Evolutionary conservation across 2,329 filamentous ascomycete species (phyloP).

Genomic region (Pseudocercospora fijiensis): DNA sequence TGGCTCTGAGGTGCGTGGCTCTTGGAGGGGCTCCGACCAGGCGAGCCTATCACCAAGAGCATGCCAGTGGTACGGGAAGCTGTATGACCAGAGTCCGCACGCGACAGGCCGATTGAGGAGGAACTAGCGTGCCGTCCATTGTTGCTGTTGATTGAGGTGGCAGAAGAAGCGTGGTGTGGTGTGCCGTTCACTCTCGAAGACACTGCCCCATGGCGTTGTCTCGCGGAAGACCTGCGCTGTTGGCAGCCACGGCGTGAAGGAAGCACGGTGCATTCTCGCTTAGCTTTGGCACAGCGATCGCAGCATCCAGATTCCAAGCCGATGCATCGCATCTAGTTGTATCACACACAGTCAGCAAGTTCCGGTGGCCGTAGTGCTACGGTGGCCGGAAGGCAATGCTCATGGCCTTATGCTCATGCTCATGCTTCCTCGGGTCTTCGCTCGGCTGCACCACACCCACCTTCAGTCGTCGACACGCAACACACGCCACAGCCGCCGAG

Average conservation of each 20-base stretch:
- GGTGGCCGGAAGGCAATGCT: not conserved
- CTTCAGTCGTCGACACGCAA: constrained; percentile 1
- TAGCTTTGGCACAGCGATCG: constrained; percentile 2
- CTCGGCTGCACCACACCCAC: not conserved
- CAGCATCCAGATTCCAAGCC: not conserved
- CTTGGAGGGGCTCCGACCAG: not conserved
- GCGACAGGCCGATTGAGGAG: not conserved
- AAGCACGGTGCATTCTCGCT: not conserved
- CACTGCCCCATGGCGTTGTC: not conserved
- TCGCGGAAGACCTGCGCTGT: not conserved
- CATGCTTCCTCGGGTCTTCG: not conserved
- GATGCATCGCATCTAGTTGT: constrained; percentile 5
- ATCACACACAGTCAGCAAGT: not conserved
- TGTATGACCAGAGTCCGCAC: not conserved
- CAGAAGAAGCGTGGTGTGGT: not conserved
- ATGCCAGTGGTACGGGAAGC: not conserved
- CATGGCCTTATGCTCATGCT: no score
- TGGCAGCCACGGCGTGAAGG: not conserved
- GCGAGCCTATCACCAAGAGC: not conserved
- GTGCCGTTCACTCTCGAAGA: not conserved
- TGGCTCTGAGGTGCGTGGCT: not conserved
- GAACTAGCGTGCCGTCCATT: not conserved
- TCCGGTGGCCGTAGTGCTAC: not conserved
- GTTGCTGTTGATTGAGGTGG: not conserved
- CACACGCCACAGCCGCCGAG: constrained; percentile 4